These are phyloP conservation scores for Rhododendron vialii DNA, from an alignment of 148 eudicot species.

Conservation along the genomic window DNA sequence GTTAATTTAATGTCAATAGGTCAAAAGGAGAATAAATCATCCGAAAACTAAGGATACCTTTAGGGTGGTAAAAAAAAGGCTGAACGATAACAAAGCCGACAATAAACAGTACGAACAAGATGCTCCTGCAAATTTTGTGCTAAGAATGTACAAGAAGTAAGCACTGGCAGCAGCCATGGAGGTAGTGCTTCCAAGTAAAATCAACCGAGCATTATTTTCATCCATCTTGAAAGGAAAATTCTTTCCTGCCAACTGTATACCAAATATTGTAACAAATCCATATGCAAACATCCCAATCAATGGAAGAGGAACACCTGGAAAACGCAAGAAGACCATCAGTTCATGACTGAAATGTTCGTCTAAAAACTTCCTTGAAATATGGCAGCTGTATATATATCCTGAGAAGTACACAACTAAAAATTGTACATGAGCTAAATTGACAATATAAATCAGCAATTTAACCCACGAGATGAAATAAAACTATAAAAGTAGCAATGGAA, in stretches of 20 bases:
- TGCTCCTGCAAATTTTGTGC: slow-evolving; percentile 65
- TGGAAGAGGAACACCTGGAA: slow-evolving; percentile 92
- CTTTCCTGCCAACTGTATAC: slow-evolving; percentile 56
- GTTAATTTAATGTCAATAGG: background rate
- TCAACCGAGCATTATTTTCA: slow-evolving; percentile 49
- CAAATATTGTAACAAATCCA: slow-evolving; percentile 61
- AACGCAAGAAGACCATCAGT: slow-evolving; percentile 31
- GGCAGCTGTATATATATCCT: slow-evolving; percentile 8
- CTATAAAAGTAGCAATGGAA: background rate
- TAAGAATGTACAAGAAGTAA: slow-evolving; percentile 71
- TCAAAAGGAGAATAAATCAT: background rate
- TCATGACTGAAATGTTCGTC: slow-evolving; percentile 15
- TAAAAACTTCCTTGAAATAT: slow-evolving; percentile 22
- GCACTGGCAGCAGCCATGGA: slow-evolving; percentile 93
- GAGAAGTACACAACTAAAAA: slow-evolving; percentile 14
- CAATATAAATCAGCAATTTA: background rate
- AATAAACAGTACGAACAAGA: slow-evolving; percentile 73
- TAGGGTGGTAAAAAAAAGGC: slow-evolving; percentile 61
- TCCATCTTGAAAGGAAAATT: slow-evolving; percentile 47
- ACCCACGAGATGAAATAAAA: background rate
- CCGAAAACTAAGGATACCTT: slow-evolving; percentile 41
- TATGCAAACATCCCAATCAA: slow-evolving; percentile 82
- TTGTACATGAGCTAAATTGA: background rate
- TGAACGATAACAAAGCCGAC: slow-evolving; percentile 69
- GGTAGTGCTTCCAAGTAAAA: slow-evolving; percentile 60